These are phyloP conservation scores for Plasmodium chabaudi DNA, from an alignment of 169 alveolate genomes.

Conservation along the genomic window DNA sequence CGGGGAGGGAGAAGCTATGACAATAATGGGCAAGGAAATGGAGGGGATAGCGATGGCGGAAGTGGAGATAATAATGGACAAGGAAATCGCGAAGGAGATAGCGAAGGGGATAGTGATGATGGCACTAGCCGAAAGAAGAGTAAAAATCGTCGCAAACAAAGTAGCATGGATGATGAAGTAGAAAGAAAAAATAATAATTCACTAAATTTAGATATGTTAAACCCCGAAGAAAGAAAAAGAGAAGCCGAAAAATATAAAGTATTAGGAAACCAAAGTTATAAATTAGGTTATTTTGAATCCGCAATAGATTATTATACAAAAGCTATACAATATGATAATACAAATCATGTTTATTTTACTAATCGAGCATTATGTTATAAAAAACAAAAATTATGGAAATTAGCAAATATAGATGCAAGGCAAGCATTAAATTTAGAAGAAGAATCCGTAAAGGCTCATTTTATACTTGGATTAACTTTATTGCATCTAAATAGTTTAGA, in stretches of 20 bases:
- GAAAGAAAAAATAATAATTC: slow-evolving; percentile 27
- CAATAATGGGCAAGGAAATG: no score
- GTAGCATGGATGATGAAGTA: slow-evolving; percentile 11
- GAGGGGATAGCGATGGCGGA: no score
- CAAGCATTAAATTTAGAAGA: slow-evolving; percentile 87
- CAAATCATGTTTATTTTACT: slow-evolving; percentile 86
- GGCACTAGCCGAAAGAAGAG: neutral
- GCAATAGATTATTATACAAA: slow-evolving; percentile 89
- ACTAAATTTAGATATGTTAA: slow-evolving; percentile 45
- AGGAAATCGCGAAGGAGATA: neutral
- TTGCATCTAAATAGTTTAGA: slow-evolving; percentile 85
- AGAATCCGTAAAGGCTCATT: slow-evolving; percentile 88
- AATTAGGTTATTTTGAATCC: slow-evolving; percentile 87
- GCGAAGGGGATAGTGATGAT: slow-evolving; percentile 1
- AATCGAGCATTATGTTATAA: slow-evolving; percentile 90
- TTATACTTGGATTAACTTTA: slow-evolving; percentile 88
- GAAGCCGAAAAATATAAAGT: slow-evolving; percentile 82
- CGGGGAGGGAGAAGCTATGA: no score
- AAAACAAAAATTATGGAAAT: slow-evolving; percentile 83
- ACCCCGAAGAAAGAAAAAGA: slow-evolving; percentile 75
- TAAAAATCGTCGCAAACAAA: neutral
- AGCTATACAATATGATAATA: slow-evolving; percentile 84
- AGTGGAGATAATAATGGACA: no score
- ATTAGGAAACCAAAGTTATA: slow-evolving; percentile 88
- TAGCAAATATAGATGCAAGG: slow-evolving; percentile 86